Conservation (phyloP, 257 asterid species). For the Verbascum thapsus region DNA sequence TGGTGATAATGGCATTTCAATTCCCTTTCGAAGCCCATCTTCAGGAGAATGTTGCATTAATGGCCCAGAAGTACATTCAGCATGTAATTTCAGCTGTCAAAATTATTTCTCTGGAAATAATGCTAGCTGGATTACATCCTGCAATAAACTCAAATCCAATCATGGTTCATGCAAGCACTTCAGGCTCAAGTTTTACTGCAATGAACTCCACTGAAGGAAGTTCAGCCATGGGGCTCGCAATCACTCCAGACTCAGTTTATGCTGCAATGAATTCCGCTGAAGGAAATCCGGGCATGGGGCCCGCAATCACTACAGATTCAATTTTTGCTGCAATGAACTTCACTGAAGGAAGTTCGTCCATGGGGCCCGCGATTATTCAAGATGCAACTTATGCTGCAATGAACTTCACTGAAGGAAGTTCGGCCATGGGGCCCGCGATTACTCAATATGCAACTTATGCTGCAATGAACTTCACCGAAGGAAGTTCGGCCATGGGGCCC, state of each 20-base stretch:
- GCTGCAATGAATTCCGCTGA: no score
- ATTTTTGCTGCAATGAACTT: no score
- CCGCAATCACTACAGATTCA: no score
- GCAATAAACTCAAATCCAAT: constrained; percentile 25
- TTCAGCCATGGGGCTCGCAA: constrained; percentile 7
- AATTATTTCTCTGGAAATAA: constrained; percentile 25
- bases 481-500: no score
- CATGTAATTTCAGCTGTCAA: constrained; percentile 36
- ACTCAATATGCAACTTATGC: no score
- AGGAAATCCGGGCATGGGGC: no score
- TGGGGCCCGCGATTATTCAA: no score
- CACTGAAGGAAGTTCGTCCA: no score
- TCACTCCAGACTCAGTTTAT: no score
- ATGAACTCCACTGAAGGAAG: constrained; percentile 12
- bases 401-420: no score
- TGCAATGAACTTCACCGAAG: no score
- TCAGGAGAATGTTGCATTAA: constrained; percentile 31
- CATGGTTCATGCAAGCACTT: constrained; percentile 18
- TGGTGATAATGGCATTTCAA: constrained; percentile 47
- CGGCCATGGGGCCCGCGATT: background rate
- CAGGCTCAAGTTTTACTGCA: constrained; percentile 18
- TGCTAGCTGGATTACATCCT: constrained; percentile 26
- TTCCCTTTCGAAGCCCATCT: constrained; percentile 43
- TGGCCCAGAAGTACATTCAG: constrained; percentile 40
- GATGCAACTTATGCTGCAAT: no score